phyloP scores from a whole-genome alignment of 352 stramenopile species.

The Phytophthora ramorum region DNA sequence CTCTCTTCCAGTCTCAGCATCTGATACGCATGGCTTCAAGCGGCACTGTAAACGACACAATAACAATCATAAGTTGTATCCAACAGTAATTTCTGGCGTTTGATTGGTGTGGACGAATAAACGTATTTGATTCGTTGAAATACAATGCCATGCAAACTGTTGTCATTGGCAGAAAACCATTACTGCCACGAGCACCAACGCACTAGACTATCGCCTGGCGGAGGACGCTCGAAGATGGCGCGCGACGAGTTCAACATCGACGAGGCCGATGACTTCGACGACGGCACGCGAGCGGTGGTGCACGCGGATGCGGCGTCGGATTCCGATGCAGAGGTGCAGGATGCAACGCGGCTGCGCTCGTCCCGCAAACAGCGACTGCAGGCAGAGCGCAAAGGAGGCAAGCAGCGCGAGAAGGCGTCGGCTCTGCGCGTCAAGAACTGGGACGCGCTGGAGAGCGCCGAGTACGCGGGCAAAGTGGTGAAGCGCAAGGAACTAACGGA shows the following conservation, averaged over 20 bases:
- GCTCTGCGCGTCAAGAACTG: constrained; percentile 83
- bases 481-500: constrained; percentile 63
- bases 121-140: constrained; percentile 24
- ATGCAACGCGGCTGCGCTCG: constrained; percentile 48
- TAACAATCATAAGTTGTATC: not conserved
- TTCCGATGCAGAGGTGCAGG: constrained; percentile 22
- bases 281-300: constrained; percentile 70
- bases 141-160: not conserved
- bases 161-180: not conserved
- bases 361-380: constrained; percentile 71
- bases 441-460: constrained; percentile 61
- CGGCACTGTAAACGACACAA: constrained; percentile 13
- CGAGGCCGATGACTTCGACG: constrained; percentile 83
- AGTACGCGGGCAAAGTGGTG: constrained; percentile 84
- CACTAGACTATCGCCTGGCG: constrained; percentile 25
- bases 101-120: constrained; percentile 46
- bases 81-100: constrained; percentile 3
- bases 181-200: not conserved
- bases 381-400: constrained; percentile 25
- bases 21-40: constrained; percentile 6
- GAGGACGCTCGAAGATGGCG: constrained; percentile 46
- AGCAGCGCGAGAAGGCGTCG: constrained; percentile 59
- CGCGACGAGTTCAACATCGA: constrained; percentile 79
- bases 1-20: not conserved
- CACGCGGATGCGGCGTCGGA: constrained; percentile 28